Evolutionary conservation across 345 rosid genomes (phyloP).

Genomic region (Hibiscus tridactylites): DNA sequence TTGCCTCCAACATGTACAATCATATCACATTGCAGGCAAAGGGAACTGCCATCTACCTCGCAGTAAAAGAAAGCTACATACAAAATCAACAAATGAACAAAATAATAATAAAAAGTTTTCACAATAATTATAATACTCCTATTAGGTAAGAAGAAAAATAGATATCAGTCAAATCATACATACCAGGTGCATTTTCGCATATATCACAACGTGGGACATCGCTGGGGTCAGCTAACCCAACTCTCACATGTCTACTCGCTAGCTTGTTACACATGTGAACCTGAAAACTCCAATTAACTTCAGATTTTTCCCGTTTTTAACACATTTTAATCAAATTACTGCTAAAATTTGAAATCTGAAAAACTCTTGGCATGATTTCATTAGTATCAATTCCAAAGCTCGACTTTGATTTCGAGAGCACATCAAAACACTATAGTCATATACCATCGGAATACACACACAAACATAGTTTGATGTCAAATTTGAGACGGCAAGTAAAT

Average conservation of each 20-base stretch:
- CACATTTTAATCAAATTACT: too few species aligned
- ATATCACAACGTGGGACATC: conserved; percentile 72
- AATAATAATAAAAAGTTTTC: not conserved
- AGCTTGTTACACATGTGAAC: conserved; percentile 84
- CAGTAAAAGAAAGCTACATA: conserved; percentile 76
- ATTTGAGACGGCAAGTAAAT: not conserved
- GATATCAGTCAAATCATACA: too few species aligned
- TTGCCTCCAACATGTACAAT: conserved; percentile 83
- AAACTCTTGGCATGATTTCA: not conserved
- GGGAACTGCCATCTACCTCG: conserved; percentile 76
- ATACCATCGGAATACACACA: not conserved
- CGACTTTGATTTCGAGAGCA: not conserved
- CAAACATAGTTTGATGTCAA: not conserved
- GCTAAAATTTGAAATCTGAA: too few species aligned
- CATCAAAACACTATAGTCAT: not conserved
- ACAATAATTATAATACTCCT: not conserved
- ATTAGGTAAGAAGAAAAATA: too few species aligned
- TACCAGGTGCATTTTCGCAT: conserved; percentile 81
- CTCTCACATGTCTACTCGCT: conserved; percentile 71
- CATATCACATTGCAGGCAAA: conserved; percentile 88
- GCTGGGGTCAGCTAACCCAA: conserved; percentile 68
- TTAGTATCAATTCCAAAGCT: not conserved
- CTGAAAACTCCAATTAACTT: conserved; percentile 23
- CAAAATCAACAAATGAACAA: conserved; percentile 20
- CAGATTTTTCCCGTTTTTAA: too few species aligned